Conservation (phyloP, 2,329 filamentous ascomycete genomes). For the Rachicladosporium sp. region DNA sequence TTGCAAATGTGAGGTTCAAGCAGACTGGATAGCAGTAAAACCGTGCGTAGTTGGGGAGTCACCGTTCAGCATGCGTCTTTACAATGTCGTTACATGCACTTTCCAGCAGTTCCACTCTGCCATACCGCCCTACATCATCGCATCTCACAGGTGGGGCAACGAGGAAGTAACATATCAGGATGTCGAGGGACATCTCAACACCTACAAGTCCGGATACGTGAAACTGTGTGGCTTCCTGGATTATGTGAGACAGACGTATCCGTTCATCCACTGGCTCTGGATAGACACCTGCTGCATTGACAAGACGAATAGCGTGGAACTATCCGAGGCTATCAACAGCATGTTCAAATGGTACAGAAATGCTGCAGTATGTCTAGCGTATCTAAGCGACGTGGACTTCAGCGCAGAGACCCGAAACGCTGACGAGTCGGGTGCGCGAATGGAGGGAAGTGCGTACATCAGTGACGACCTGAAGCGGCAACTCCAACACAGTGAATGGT, state of each 20-base stretch:
- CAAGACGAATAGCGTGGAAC: constrained; percentile 9
- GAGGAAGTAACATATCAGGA: constrained; percentile 15
- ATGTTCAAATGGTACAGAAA: constrained; percentile 14
- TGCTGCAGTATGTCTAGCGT: constrained; percentile 10
- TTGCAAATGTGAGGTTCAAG: no score
- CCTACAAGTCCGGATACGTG: background rate
- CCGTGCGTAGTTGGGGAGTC: no score
- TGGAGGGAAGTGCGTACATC: no score
- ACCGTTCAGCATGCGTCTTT: constrained; percentile 7
- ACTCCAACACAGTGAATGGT: no score
- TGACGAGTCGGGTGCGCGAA: no score
- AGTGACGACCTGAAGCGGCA: no score
- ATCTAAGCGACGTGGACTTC: constrained; percentile 7
- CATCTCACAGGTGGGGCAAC: constrained; percentile 14
- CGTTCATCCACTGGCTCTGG: constrained; percentile 5
- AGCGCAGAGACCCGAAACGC: background rate
- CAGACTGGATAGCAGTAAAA: no score
- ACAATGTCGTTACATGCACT: constrained; percentile 3
- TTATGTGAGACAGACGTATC: no score
- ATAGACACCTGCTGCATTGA: constrained; percentile 16
- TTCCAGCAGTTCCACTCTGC: constrained; percentile 11
- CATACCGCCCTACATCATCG: constrained; percentile 13
- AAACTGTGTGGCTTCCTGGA: background rate
- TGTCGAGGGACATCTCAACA: constrained; percentile 2
- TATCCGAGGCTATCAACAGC: constrained; percentile 11